Percentiles rank a stretch among this genome's conserved stretches.
Evolutionary conservation across 108 stramenopile genomes (phyloP).

Genomic region (Epithemia pelagica): DNA sequence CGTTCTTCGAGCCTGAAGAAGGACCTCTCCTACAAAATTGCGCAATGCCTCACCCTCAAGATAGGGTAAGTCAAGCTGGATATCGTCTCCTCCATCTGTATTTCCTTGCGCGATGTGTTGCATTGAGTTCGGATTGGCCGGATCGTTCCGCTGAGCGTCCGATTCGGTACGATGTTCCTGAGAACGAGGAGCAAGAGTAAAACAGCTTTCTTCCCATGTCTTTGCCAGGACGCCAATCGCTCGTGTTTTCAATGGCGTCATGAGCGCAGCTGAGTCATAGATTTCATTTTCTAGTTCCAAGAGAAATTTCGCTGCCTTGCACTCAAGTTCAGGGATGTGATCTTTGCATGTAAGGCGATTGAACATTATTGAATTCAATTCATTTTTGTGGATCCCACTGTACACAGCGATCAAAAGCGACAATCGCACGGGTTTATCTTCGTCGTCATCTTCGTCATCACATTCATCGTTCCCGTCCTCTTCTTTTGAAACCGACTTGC

Average conservation of each 20-base stretch:
- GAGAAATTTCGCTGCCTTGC: constrained; percentile 5
- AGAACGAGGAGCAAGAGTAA: not conserved
- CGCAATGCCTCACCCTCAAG: not conserved
- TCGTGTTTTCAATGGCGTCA: constrained; percentile 5
- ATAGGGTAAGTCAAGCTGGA: not conserved
- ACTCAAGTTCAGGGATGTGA: constrained; percentile 7
- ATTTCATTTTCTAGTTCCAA: constrained; percentile 8
- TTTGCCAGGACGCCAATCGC: constrained; percentile 1
- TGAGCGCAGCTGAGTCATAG: not conserved
- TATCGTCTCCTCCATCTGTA: not conserved
- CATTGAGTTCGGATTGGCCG: not conserved
- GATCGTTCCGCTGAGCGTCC: not conserved
- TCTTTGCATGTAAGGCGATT: not conserved
- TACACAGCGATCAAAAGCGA: constrained; percentile 9
- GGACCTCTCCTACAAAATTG: not conserved
- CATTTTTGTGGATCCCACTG: constrained; percentile 4
- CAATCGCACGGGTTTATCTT: constrained; percentile 5
- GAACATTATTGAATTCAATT: constrained; percentile 5
- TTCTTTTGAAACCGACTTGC: not conserved
- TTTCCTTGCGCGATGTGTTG: no score
- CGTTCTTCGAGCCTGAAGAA: not conserved
- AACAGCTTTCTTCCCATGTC: constrained; percentile 5
- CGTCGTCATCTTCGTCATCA: not conserved
- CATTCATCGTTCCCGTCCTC: not conserved
- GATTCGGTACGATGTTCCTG: not conserved